phyloP scores from a whole-genome alignment of 371 early-diverging fungal genomes.

The Mucor ambiguus region DNA sequence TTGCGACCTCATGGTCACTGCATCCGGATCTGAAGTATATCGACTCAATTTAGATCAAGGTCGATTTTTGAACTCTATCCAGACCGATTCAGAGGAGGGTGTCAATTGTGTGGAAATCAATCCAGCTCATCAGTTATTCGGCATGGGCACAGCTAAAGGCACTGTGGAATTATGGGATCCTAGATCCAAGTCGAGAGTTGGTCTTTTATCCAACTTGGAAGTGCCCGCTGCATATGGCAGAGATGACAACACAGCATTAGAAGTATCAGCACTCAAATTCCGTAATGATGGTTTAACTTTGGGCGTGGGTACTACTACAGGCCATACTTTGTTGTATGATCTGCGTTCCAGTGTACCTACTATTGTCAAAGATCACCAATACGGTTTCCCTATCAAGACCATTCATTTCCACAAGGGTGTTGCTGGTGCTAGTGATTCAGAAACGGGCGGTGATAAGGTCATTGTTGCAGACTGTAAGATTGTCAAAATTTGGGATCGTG shows the following conservation, averaged over 20 bases:
- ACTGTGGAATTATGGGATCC: constrained; percentile 97
- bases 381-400: constrained; percentile 94
- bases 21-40: constrained; percentile 85
- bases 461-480: constrained; percentile 90
- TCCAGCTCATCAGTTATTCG: constrained; percentile 92
- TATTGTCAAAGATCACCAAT: constrained; percentile 93
- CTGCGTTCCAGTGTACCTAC: constrained; percentile 85
- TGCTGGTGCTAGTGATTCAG: constrained; percentile 46
- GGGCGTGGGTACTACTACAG: constrained; percentile 91
- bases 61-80: constrained; percentile 85
- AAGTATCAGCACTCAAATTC: constrained; percentile 81
- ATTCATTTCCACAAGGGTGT: constrained; percentile 80
- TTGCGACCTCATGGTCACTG: constrained; percentile 90
- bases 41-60: constrained; percentile 96
- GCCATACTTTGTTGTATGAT: constrained; percentile 94
- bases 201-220: constrained; percentile 58
- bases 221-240: constrained; percentile 53
- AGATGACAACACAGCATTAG: constrained; percentile 34
- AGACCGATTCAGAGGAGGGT: constrained; percentile 73
- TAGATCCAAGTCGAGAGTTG: constrained; percentile 74
- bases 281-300: constrained; percentile 87
- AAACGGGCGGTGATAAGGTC: constrained; percentile 65
- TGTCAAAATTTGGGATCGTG: constrained; percentile 92
- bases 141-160: constrained; percentile 88
- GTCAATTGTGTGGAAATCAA: constrained; percentile 86